These are phyloP conservation scores for Crucihimalaya himalaica DNA, from an alignment of 345 rosid species.

Conservation along the genomic window DNA sequence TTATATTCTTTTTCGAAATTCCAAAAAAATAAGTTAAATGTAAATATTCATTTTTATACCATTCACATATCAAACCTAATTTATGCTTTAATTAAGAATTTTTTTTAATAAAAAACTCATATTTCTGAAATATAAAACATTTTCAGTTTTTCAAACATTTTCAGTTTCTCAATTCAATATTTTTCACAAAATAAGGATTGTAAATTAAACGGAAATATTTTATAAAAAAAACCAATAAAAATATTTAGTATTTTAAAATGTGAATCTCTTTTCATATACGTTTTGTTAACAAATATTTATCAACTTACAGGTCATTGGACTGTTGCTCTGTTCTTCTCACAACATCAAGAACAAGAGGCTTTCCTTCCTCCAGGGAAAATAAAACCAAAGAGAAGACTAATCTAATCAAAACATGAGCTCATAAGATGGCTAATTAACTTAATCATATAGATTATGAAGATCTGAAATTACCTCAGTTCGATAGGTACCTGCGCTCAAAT, in stretches of 20 bases:
- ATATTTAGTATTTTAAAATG: no score
- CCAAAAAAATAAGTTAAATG: no score
- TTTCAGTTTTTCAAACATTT: no score
- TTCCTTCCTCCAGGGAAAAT: constrained; percentile 66
- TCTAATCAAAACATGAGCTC: constrained; percentile 2
- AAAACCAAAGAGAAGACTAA: constrained; percentile 10
- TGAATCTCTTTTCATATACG: not conserved
- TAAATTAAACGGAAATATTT: not conserved
- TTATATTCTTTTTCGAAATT: no score
- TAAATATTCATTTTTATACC: no score
- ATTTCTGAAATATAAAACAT: no score
- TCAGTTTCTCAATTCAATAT: no score
- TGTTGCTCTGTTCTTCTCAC: constrained; percentile 79
- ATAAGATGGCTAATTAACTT: not conserved
- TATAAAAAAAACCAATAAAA: no score
- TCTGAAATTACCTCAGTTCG: constrained; percentile 65
- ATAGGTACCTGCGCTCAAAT: constrained; percentile 75
- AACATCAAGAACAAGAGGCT: constrained; percentile 69
- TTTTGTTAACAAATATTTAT: not conserved
- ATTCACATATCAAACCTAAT: no score
- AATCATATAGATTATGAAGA: constrained; percentile 5
- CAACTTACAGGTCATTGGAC: constrained; percentile 62
- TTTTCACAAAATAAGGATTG: not conserved
- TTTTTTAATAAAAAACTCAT: no score
- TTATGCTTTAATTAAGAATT: no score